phyloP scores from a whole-genome alignment of 148 eudicot genomes.

The Rhododendron simsii region DNA sequence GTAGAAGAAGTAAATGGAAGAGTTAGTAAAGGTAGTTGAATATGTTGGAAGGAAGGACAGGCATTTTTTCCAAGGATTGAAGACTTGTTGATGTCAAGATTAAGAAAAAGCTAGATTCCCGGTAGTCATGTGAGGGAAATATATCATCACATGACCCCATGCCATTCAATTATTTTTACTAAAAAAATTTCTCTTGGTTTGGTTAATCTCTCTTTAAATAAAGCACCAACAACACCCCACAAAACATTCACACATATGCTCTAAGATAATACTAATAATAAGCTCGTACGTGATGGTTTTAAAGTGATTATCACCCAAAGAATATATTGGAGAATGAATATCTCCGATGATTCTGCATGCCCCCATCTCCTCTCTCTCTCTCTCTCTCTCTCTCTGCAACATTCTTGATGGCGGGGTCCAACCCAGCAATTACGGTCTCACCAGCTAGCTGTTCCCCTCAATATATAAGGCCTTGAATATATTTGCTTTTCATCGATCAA shows the following conservation, averaged over 20 bases:
- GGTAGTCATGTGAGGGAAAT: constrained; percentile 20
- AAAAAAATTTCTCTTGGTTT: background rate
- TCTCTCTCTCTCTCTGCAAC: constrained; percentile 22
- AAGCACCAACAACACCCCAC: background rate
- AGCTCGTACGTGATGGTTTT: background rate
- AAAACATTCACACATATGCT: constrained; percentile 10
- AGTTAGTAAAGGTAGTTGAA: constrained; percentile 4
- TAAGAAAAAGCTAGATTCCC: constrained; percentile 23
- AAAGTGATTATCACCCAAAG: constrained; percentile 12
- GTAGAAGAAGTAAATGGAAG: no score
- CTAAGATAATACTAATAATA: background rate
- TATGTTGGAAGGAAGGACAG: background rate
- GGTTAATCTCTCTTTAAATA: background rate
- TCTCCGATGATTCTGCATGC: constrained; percentile 34
- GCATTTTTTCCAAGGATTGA: background rate
- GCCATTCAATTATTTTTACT: background rate
- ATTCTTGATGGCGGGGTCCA: constrained; percentile 28
- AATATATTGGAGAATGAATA: constrained; percentile 37
- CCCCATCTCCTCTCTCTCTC: constrained; percentile 2
- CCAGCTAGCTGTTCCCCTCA: constrained; percentile 45
- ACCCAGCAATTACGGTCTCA: constrained; percentile 32
- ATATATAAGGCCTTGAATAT: constrained; percentile 4
- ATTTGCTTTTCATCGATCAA: constrained; percentile 13
- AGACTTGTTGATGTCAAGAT: constrained; percentile 4
- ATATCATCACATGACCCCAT: constrained; percentile 21